Evolutionary conservation across 495 filamentous ascomycete species (phyloP), one percentile per base, ranked within the genome.

Genomic region (Neurospora sp.): DNA sequence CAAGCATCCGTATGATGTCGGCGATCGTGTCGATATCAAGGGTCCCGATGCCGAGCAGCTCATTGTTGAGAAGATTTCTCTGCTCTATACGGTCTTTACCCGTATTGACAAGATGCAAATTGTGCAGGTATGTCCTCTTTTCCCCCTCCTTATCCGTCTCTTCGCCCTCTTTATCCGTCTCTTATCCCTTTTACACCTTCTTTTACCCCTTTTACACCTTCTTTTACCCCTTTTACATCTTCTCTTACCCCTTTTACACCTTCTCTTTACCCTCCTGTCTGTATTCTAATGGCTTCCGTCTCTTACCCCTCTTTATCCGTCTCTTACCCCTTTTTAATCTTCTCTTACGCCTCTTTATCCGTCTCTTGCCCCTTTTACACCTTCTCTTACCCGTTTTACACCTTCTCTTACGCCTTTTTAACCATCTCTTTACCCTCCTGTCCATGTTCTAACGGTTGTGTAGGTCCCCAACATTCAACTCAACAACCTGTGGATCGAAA

Each of bases 11-110:
- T 87, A 86, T 71, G 96, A 99, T 79, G 93, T 98, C 35, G 93
- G 96, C 48, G 96, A 99, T 78, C 92, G 96, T 27, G 91, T 98
- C 41, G 94, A 98, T 76, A 90, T 99, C 75, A 83, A 83, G 22
- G 85, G 86, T n/a, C 78, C 85, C 27, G 80, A 82, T 71, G 82
- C 86, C 71, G 87, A 92, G 76, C 87, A 91, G 76, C 88, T 96
- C 71, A 83, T 91, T 8, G 95, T 99, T 27, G 93, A 98, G 82
- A 93, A 95, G 79, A 98, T 99, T 75, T 96, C 93, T 7, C 87
- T 99, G 20, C 87, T 99, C 8, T 99, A 91, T 83, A 94, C 92
- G n/a, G 89, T 97, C 73, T 97, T 99, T 85, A 93, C 91, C 71
- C 89, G 90, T 40, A 90, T 96, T 72, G 87, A 90, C 76, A 91